A percentile compares a stretch with the other conserved stretches of the same genome.
phyloP scores from a whole-genome alignment of 345 rosid species.

The Eutrema japonicum region DNA sequence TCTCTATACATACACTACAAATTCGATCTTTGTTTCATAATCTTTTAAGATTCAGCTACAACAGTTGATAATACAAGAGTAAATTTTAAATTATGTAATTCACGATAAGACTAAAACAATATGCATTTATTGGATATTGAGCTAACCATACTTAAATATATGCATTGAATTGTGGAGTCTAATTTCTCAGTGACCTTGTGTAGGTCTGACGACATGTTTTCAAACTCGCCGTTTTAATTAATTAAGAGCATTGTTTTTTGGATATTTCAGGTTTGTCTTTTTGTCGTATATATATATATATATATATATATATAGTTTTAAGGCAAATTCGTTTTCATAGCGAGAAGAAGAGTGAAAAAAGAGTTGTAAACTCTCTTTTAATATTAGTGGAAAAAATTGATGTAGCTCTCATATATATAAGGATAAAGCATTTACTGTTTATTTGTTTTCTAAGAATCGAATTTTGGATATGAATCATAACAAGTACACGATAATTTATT shows the following conservation, averaged over 20 bases:
- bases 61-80: neutral
- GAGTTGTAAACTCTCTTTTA: neutral
- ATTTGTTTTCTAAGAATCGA: neutral
- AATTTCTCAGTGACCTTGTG: neutral
- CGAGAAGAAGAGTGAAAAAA: neutral
- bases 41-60: constrained; percentile 29
- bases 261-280: neutral
- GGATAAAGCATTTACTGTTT: neutral
- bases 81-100: neutral
- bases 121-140: constrained; percentile 19
- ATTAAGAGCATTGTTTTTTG: neutral
- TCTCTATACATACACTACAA: constrained; percentile 24
- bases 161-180: neutral
- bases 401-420: neutral
- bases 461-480: neutral
- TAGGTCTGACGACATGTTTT: constrained; percentile 2
- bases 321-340: neutral
- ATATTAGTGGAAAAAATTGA: neutral
- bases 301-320: neutral
- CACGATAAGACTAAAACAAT: neutral
- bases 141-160: constrained; percentile 4
- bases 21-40: constrained; percentile 27
- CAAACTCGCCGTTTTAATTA: constrained; percentile 10
- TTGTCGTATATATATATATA: too few species aligned
- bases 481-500: neutral